Percentiles rank a stretch among this genome's conserved stretches.
These are phyloP conservation scores for Leccinum rimulosum DNA, from an alignment of 768 basidiomycete species.

Conservation along the genomic window DNA sequence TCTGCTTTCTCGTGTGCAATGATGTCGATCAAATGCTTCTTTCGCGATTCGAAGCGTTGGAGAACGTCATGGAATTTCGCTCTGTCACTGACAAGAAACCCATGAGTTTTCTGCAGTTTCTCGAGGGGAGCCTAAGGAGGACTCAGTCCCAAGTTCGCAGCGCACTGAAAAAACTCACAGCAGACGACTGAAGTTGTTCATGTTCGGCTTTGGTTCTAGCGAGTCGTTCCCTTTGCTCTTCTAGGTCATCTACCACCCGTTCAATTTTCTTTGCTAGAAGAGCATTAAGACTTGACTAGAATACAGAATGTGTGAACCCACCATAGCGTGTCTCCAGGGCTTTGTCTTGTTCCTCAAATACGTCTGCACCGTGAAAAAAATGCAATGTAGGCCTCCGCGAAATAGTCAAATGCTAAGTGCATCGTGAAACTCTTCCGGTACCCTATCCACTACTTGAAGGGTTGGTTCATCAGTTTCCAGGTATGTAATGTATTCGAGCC, in stretches of 20 bases:
- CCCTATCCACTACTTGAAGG: constrained; percentile 53
- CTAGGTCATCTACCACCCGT: constrained; percentile 58
- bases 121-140: constrained; percentile 55
- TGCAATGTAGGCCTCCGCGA: constrained; percentile 58
- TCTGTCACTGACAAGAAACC: constrained; percentile 66
- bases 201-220: constrained; percentile 49
- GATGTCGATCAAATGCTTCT: constrained; percentile 63
- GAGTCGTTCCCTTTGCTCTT: constrained; percentile 50
- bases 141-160: not conserved
- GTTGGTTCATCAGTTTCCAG: constrained; percentile 65
- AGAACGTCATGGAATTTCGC: constrained; percentile 78
- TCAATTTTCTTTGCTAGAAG: constrained; percentile 67
- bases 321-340: constrained; percentile 76
- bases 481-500: constrained; percentile 43
- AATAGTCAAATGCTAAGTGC: constrained; percentile 72
- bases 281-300: not conserved
- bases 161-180: constrained; percentile 39
- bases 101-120: constrained; percentile 60
- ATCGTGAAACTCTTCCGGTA: constrained; percentile 78
- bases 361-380: constrained; percentile 67
- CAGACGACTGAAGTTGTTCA: constrained; percentile 58
- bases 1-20: constrained; percentile 70
- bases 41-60: constrained; percentile 64
- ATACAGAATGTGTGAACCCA: constrained; percentile 31
- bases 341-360: constrained; percentile 68